Conservation (phyloP, 179 eudicot genomes). For the Pouteria campechiana region DNA sequence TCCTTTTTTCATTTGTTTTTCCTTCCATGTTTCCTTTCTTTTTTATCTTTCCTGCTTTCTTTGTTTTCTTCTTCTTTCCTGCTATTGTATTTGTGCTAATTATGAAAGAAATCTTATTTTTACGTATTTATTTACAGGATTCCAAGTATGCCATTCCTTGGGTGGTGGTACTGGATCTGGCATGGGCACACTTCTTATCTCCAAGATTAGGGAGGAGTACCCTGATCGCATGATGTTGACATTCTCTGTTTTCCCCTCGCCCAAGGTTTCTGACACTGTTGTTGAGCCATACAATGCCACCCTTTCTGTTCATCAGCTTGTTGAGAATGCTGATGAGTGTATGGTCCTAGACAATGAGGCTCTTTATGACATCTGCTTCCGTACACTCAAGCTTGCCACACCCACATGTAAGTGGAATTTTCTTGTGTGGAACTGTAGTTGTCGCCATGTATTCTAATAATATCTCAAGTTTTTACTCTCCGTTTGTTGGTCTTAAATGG, state of each 20-base stretch:
- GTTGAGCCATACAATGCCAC: slow-evolving; percentile 30
- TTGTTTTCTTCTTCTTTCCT: no score
- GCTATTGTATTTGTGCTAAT: no score
- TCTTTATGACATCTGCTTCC: slow-evolving; percentile 28
- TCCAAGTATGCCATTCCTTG: slow-evolving; percentile 27
- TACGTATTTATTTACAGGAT: slow-evolving; percentile 15
- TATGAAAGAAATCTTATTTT: no score
- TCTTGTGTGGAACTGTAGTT: no score
- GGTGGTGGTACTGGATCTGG: slow-evolving; percentile 31
- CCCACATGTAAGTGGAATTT: slow-evolving; percentile 16
- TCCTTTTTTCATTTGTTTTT: no score
- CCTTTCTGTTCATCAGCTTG: slow-evolving; percentile 29
- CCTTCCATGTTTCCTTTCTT: no score
- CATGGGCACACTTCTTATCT: slow-evolving; percentile 28
- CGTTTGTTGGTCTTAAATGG: not conserved
- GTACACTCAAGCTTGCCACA: slow-evolving; percentile 23
- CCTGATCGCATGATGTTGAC: slow-evolving; percentile 32
- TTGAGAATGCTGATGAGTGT: slow-evolving; percentile 28
- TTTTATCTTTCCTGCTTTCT: no score
- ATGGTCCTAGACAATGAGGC: slow-evolving; percentile 28
- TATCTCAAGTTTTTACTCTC: no score
- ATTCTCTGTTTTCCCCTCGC: slow-evolving; percentile 25
- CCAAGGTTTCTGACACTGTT: slow-evolving; percentile 29
- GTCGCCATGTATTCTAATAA: no score
- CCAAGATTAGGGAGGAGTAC: slow-evolving; percentile 29